Conservation (phyloP, 495 filamentous ascomycete species). For the Talaromyces stipitatus region DNA sequence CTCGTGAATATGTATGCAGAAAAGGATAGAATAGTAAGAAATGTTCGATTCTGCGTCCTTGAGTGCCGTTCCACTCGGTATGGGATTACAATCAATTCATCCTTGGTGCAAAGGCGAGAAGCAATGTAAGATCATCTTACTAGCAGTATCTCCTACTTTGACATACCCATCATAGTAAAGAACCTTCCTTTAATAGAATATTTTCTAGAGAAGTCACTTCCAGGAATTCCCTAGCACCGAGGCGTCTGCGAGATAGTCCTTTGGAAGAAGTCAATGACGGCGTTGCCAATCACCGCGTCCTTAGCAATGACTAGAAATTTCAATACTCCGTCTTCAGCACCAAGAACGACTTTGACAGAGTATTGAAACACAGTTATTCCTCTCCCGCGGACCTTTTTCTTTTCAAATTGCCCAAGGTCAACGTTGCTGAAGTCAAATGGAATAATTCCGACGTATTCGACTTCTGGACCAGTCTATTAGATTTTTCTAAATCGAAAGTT, state of each 20-base stretch:
- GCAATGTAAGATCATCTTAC: too few species aligned
- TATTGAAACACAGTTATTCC: background rate
- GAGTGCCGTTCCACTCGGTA: too few species aligned
- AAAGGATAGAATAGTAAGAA: too few species aligned
- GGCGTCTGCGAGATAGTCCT: background rate
- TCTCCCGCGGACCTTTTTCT: background rate
- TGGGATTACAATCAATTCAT: too few species aligned
- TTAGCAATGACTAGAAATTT: background rate
- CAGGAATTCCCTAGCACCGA: background rate
- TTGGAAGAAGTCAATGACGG: background rate
- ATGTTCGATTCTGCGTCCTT: too few species aligned
- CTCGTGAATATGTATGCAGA: too few species aligned
- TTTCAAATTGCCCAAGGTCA: background rate
- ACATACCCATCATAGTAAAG: background rate
- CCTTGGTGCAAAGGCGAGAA: too few species aligned
- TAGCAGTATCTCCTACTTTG: too few species aligned
- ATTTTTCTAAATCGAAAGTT: background rate
- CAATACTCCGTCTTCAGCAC: background rate
- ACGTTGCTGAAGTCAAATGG: background rate
- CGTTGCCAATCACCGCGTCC: background rate
- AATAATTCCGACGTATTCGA: background rate
- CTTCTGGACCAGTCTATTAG: background rate
- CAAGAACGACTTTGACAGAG: background rate
- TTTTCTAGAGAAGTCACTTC: background rate
- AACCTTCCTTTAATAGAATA: background rate